Percentiles rank a stretch among this genome's conserved stretches.
Conservation (phyloP, 805 yeast species). For the Tetrapisispora taiwanensis region DNA sequence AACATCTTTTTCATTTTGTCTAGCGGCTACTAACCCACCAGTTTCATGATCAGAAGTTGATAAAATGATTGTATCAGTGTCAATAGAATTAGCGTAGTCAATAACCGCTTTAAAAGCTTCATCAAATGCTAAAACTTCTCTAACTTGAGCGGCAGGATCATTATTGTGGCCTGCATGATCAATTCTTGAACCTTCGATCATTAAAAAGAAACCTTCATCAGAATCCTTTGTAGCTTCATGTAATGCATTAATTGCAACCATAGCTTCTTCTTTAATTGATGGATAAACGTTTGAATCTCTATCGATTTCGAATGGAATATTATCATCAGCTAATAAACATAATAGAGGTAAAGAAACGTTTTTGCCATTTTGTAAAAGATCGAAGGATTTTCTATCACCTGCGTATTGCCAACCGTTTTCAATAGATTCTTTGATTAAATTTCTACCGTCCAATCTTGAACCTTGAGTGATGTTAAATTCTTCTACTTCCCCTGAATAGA, state of each 20-base stretch:
- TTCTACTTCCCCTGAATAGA: conserved; percentile 36
- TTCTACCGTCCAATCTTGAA: conserved; percentile 60
- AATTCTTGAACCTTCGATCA: conserved; percentile 87
- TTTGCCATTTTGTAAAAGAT: conserved; percentile 43
- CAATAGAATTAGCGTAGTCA: conserved; percentile 56
- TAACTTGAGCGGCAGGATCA: conserved; percentile 89
- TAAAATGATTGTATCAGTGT: conserved; percentile 66
- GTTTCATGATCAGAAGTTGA: conserved; percentile 94
- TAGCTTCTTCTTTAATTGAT: conserved; percentile 67
- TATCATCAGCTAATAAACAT: conserved; percentile 62
- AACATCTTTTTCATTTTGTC: conserved; percentile 57
- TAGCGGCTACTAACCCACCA: conserved; percentile 84
- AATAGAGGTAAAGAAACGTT: conserved; percentile 68
- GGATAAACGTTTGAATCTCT: conserved; percentile 55
- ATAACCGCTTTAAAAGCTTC: conserved; percentile 67
- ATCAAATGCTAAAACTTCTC: conserved; percentile 83
- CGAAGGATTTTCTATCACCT: conserved; percentile 50
- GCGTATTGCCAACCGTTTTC: conserved; percentile 50
- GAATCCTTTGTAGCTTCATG: conserved; percentile 56
- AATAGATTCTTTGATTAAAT: conserved; percentile 57
- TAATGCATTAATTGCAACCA: conserved; percentile 62
- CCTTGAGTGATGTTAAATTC: conserved; percentile 30
- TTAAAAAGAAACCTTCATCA: conserved; percentile 74
- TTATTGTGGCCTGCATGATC: conserved; percentile 94
- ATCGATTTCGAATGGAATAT: conserved; percentile 81